phyloP scores from a whole-genome alignment of 305 asterid genomes.

The Solanum hybrid region DNA sequence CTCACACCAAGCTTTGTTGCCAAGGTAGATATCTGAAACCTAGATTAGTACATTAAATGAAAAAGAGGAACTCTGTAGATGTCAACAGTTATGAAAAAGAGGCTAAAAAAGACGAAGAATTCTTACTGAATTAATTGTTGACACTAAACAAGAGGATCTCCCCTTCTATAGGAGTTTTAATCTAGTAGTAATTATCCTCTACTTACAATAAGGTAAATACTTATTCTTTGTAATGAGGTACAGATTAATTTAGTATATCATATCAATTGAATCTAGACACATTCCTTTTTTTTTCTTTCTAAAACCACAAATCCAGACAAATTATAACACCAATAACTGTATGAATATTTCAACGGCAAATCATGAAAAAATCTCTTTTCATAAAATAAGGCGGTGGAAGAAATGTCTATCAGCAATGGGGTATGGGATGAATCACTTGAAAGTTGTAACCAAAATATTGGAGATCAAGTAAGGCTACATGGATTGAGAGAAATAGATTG shows the following conservation, averaged over 20 bases:
- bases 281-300: neutral
- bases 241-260: neutral
- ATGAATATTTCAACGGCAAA: neutral
- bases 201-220: neutral
- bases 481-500: neutral
- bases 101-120: neutral
- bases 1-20: slow-evolving; percentile 97
- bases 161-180: neutral
- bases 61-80: neutral
- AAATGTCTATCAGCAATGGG: neutral
- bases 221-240: neutral
- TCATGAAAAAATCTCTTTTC: neutral
- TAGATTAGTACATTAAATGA: slow-evolving; percentile 14
- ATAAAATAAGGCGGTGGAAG: neutral
- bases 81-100: neutral
- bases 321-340: neutral
- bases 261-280: neutral
- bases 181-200: neutral
- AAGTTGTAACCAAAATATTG: neutral
- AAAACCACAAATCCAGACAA: neutral
- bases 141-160: neutral
- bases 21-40: slow-evolving; percentile 93
- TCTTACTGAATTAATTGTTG: neutral
- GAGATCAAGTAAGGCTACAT: neutral
- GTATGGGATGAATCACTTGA: neutral